Evolutionary conservation across 176 grass and related monocot genomes (phyloP), one percentile per base, ranked within the genome.

Genomic region (Oryza australiensis): DNA sequence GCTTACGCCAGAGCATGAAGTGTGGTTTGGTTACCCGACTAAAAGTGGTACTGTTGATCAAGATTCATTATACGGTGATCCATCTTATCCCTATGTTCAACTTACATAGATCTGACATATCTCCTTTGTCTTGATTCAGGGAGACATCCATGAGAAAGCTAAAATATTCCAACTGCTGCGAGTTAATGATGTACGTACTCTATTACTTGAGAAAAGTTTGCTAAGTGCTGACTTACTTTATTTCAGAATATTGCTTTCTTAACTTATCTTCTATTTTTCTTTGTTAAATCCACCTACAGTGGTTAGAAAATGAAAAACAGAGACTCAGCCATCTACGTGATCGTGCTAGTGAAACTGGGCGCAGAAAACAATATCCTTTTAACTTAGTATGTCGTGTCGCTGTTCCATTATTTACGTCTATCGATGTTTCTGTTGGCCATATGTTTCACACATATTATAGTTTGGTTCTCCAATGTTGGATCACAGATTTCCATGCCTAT

Each of bases 301-400:
- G 89, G 89, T 76, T 99, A 64, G 93, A 90, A 89, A 99, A 74
- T 92, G 97, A 99, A 82, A 99, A 94, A 75, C 86, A 93, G 66
- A 84, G 91, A 72, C 74, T 99, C 30, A 90, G 87, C 76, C 93
- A 94, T 93, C 87, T 99, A 55, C 89, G 97, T 88, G 97, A 99
- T 70, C 87, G 97, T 90, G 97, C 97, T 82, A 99, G 93, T 94
- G 97, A 99, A 92, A 94, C 91, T 67, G 97, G 93, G 26, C 85
- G 89, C 35, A 88, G 97, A 90, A 99, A 99, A 66, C 83, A 99
- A 99, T 99, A 99, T 99, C 97, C 97, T 99, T 93, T 94, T 80
- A 20, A 64, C 12, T 42, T 73, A 83, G 34, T 72, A 82, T 80
- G 69, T 62, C 81, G 49, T 43, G 37, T 72, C 79, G 12, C 40